phyloP scores from a whole-genome alignment of 2,329 filamentous ascomycete species.

The Fusarium clavum region DNA sequence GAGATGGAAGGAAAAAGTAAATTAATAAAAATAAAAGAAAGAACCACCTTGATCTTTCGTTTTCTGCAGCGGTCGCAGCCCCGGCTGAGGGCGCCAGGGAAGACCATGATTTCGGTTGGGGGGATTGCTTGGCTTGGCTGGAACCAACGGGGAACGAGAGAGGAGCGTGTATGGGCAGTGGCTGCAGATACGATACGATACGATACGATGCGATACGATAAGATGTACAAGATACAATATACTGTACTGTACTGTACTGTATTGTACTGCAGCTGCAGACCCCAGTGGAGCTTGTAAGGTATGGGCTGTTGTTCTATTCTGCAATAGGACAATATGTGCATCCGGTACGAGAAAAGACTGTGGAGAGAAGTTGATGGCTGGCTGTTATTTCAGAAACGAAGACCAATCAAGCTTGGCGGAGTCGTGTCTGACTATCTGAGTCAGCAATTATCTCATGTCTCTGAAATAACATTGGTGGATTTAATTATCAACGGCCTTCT shows the following conservation, averaged over 20 bases:
- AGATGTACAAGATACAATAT: background rate
- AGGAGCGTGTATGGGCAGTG: background rate
- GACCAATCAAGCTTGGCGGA: conserved; percentile 15
- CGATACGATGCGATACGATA: background rate
- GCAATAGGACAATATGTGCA: background rate
- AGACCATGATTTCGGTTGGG: conserved; percentile 19
- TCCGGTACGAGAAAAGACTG: background rate
- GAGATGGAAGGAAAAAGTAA: background rate
- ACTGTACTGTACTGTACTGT: background rate
- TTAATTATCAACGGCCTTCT: background rate
- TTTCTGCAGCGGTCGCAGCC: conserved; percentile 32
- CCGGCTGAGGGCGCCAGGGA: conserved; percentile 27
- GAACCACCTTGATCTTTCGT: conserved; percentile 31
- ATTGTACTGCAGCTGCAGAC: background rate
- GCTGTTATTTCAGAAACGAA: background rate
- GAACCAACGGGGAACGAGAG: background rate
- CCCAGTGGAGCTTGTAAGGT: conserved; percentile 10
- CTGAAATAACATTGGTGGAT: conserved; percentile 13
- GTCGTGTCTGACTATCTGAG: background rate
- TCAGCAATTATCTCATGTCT: background rate
- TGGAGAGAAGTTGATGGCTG: conserved; percentile 15
- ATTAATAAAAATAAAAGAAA: background rate
- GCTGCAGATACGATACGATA: background rate
- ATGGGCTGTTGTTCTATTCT: background rate
- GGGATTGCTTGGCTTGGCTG: background rate